Evolutionary conservation across 108 stramenopile genomes (phyloP), one percentile per base, ranked within the genome.

Genomic region (Cyclotella sp.): DNA sequence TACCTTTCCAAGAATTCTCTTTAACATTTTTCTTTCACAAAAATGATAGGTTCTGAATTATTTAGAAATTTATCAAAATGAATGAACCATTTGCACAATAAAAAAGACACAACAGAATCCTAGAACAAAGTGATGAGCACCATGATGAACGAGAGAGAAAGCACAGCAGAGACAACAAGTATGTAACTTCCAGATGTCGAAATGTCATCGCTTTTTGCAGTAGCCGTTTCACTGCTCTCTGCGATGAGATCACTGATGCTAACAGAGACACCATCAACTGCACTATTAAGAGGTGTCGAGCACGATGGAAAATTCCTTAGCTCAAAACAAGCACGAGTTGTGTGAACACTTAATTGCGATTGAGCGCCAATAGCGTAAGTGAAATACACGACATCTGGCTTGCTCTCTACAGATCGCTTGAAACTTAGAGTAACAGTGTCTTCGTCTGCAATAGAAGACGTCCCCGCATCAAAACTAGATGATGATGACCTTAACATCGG

Each of bases 311-410:
- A 68, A 7, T 51, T 4, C 26, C 7, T 13, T 39, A 80, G 15
- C 12, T 79, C 75, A 63, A 84, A 81, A 51, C 84, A 84, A 1
- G 28, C 70, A 21, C 84, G 84, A 18, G 76, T 76, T 13, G 34
- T 66, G 54, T 84, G 84, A 62, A 82, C 41, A 12, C 84, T 81
- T 40, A 85, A 53, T 14, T 53, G 26, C 44, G 68, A 52, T 0
- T 71, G 53, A 63, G 78, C 55, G 0, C 84, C 81, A 55, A 85
- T 85, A 30, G 84, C 84, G 47, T 82, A 85, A 43, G 77, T 85
- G 67, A 85, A 76, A 49, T 85, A 47, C 76, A 85, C 73, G 11
- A 66, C 63, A 14, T 81, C 79, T 5, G 84, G 84, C 40, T 43
- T 53, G 19, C 28, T 72, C 11, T 74, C 84, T 10, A 68, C 64